Evolutionary conservation across 139 green algal genomes (phyloP), one percentile per base, ranked within the genome.

Genomic region (Gonium pectorale): DNA sequence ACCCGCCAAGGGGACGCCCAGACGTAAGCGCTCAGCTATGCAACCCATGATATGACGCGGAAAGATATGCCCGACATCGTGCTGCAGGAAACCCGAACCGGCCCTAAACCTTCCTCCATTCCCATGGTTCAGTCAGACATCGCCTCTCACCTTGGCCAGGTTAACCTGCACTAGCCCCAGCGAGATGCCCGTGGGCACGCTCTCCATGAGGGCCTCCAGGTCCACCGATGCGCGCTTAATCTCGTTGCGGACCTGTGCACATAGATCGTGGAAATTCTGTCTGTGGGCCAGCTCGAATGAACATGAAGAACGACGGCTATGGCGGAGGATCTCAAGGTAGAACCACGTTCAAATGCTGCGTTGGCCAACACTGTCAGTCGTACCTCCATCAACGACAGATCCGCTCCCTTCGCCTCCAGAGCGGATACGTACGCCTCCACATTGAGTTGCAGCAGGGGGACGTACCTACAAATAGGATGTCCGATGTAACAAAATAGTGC

Each of bases 141-240:
- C n/a, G n/a, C n/a, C n/a, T n/a, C 87, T 6, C 54, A 92, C 90
- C 90, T 93, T 94, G 40, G 60, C 49, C 54, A 80, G 84, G 70
- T 90, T 93, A 68, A 96, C 77, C 9, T 87, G 84, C 46, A 89
- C 86, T 41, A 95, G 63, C 9, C 94, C 93, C 67, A 97, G 67
- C 24, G 67, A 85, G 77, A 95, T 89, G 62, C 77, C 86, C 2
- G 60, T 31, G 21, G 93, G 93, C 54, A 97, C 77, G 1, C 62
- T 77, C 71, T 92, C 85, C 60, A 90, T 29, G 62, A 95, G 84
- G 38, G 64, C n/a, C 19, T 80, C 87, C 80, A 94, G 81, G 78
- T 96, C 86, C 6, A 67, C 73, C 4, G 72, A 41, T 19, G 92
- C 89, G 54, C 83, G 89, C 43, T 86, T 81, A 29, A 95, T 89